Evolutionary conservation across 2,329 filamentous ascomycete genomes (phyloP), one percentile per base, ranked within the genome.

Genomic region (Chaetomiaceae sp.): DNA sequence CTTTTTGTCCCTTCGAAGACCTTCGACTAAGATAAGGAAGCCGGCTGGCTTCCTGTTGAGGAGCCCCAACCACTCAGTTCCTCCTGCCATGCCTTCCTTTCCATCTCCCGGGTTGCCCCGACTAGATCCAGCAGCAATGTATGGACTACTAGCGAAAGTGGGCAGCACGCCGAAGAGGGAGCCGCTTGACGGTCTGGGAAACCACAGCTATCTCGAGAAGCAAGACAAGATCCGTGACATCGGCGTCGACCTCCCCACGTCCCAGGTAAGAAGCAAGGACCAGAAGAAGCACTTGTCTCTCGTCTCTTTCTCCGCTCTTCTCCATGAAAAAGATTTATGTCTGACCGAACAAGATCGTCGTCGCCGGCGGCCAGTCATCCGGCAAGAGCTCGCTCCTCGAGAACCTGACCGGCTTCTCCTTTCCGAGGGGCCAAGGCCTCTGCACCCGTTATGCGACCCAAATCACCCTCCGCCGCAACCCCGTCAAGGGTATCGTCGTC

Each of bases 331-430:
- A 5, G 25, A 5, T 9, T 27, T 27, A 9, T 27, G 5, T 27
- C 25, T 27, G 25, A n/a, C n/a, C n/a, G n/a, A n/a, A n/a, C n/a
- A n/a, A 55, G 53, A 36, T 51, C 12, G 38, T 55, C 12, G 53
- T 55, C 29, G 88, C 92, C 9, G 89, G 89, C 56, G 90, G 89
- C 61, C 89, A 94, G 66, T 91, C 87, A 0, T 90, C 88, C 39
- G 89, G 89, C 64, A 95, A 95, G 75, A 90, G 86, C 68, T 92
- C 88, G 1, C 86, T 94, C 17, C 74, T 94, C 27, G 88, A 94
- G 66, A 91, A 71, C 17, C 56, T 80, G 29, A 79, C 76, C 0
- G 74, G 73, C 0, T 75, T 79, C 31, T 69, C 71, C 0, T 77
- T 80, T 36, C 76, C 77, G 4, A 69, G 73, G 1, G 69, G 62